Conservation (phyloP, 1,284 basidiomycete genomes). For the Cryptococcus jaspeensis region DNA sequence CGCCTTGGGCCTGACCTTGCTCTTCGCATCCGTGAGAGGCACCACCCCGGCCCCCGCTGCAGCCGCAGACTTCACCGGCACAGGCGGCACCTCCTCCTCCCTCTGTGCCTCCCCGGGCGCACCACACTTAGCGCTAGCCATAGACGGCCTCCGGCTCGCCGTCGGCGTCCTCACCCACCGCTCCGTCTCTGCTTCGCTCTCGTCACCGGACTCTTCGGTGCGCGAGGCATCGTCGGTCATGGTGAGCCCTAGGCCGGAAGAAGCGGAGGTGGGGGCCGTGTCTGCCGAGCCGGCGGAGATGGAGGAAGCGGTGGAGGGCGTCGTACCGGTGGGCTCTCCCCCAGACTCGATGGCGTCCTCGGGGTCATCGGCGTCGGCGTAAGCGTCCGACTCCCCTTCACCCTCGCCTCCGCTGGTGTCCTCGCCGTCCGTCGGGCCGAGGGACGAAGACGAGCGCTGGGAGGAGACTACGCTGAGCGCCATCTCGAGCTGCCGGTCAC, state of each 20-base stretch:
- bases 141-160: background rate
- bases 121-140: too few species aligned
- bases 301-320: too few species aligned
- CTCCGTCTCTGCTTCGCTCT: background rate
- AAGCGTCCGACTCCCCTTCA: background rate
- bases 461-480: conserved; percentile 14
- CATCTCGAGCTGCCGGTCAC: conserved; percentile 21
- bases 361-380: background rate
- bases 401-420: background rate
- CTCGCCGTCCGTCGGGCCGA: background rate
- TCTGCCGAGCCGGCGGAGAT: background rate
- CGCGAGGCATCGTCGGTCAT: background rate
- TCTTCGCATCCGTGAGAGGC: background rate
- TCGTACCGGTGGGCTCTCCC: too few species aligned
- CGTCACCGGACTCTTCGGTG: background rate
- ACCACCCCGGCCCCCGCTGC: background rate
- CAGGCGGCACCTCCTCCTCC: background rate
- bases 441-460: conserved; percentile 1
- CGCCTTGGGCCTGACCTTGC: background rate
- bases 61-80: background rate
- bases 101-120: background rate
- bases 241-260: background rate
- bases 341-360: background rate
- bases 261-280: background rate
- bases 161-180: background rate